Evolutionary conservation across 768 basidiomycete species (phyloP), one percentile per base, ranked within the genome.

Genomic region (Dictyophora rubrovolvata): DNA sequence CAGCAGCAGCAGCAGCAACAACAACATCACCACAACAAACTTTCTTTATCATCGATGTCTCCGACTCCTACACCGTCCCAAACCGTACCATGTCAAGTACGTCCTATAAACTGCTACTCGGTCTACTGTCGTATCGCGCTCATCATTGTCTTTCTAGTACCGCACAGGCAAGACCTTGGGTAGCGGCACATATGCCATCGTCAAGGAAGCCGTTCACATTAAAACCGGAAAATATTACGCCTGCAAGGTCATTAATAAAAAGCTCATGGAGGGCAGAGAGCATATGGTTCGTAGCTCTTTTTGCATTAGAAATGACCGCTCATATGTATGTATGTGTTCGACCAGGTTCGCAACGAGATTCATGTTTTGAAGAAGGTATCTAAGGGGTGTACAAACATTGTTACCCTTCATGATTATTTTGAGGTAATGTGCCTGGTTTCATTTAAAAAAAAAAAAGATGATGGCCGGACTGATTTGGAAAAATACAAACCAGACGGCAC

Each of bases 241-340:
- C 20, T 97, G 94, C 82, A 99, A 99, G 73, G 96, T 98, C 67
- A 93, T 97, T 75, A 97, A 95, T 84, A 98, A 98, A 80, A 93
- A 94, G 68, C 83, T 96, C 60, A 96, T 96, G 93, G 89, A 95
- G 69, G 95, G 95, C 5, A 79, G 95, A 63, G 95, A 98, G 74
- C 85, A 94, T 70, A 98, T 99, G 95, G 95, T 93, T 20, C 65
- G 83, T 68, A 37, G 33, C 54, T 42, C 61, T 47, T 56, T 60
- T 53, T 36, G 52, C 14, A 49, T 50, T 22, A 34, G 48, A 17
- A 50, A 28, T 28, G 22, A 18, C 16, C 48, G 21, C 18, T 22
- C 9, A 48, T 35, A 22, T 42, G 10, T 42, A 4, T 18, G 20
- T 42, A 42, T 42, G 14, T 18, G 20, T n/a, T 9, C 42, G 34